A percentile compares a stretch with the other conserved stretches of the same genome.
Conservation (phyloP, 306 rosid species). For the Canavalia gladiata region DNA sequence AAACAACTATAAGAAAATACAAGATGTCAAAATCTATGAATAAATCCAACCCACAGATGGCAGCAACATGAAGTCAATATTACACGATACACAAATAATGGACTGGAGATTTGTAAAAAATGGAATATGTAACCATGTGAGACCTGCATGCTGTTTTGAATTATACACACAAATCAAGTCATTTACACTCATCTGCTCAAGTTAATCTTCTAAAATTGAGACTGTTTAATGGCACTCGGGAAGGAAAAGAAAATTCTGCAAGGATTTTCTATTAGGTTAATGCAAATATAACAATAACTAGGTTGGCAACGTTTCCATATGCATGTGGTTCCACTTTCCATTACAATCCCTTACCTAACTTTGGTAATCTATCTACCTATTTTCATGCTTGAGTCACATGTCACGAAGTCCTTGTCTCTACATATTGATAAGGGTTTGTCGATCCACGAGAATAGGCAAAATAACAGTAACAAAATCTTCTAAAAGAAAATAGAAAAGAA, state of each 20-base stretch:
- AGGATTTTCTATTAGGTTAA: conserved; percentile 1
- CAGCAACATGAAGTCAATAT: neutral
- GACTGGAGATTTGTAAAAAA: neutral
- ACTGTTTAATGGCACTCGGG: neutral
- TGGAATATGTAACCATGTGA: neutral
- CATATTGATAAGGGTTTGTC: neutral
- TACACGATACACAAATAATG: neutral
- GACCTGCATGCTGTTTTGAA: conserved; percentile 4
- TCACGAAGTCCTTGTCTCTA: neutral
- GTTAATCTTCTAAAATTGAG: neutral
- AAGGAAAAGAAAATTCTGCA: conserved; percentile 4
- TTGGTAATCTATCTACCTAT: conserved; percentile 22
- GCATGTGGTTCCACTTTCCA: conserved; percentile 40
- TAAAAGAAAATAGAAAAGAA: neutral
- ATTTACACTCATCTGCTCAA: neutral
- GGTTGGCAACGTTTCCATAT: conserved; percentile 1
- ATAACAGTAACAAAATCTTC: neutral
- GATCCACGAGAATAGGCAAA: neutral
- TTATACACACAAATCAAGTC: neutral
- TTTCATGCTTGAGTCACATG: conserved; percentile 28
- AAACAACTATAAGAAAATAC: neutral
- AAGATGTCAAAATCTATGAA: conserved; percentile 12
- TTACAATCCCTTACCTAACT: conserved; percentile 28
- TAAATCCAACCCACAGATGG: conserved; percentile 8
- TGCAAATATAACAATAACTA: neutral